Conservation (phyloP, 169 alveolate genomes). For the Plasmodium billcollinsi region DNA sequence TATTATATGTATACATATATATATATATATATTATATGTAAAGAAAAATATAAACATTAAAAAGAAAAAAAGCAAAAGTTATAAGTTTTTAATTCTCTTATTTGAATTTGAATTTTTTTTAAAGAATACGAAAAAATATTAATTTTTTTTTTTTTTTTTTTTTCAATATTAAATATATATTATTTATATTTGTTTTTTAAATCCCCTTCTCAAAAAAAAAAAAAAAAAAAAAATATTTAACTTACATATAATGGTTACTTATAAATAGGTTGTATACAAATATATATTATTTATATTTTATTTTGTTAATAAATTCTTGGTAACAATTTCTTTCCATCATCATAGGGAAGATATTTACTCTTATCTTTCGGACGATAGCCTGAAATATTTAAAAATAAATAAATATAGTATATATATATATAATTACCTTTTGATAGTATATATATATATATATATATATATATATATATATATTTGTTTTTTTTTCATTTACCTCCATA, state of each 20-base stretch:
- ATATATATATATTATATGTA: neutral
- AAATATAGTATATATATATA: neutral
- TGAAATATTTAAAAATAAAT: constrained; percentile 27
- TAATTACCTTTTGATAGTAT: neutral
- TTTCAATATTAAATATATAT: no score
- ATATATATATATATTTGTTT: constrained; percentile 1
- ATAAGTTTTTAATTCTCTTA: neutral
- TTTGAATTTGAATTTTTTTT: neutral
- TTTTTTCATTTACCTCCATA: constrained; percentile 64
- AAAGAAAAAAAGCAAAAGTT: neutral
- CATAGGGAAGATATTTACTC: constrained; percentile 71
- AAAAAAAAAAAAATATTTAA: no score
- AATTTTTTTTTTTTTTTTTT: neutral
- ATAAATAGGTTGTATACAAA: no score
- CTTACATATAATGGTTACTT: no score
- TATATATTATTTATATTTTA: neutral
- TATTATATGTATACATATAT: neutral
- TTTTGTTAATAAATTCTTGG: constrained; percentile 65
- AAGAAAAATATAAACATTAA: neutral
- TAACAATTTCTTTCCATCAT: constrained; percentile 67
- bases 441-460: neutral
- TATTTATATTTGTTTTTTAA: no score
- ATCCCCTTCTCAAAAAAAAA: no score
- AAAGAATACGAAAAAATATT: constrained; percentile 1
- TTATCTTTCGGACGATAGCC: constrained; percentile 74